Percentiles rank a stretch among this genome's conserved stretches.
Evolutionary conservation across 164 flowering plant species (phyloP).

Genomic region (Pachysandra terminalis): DNA sequence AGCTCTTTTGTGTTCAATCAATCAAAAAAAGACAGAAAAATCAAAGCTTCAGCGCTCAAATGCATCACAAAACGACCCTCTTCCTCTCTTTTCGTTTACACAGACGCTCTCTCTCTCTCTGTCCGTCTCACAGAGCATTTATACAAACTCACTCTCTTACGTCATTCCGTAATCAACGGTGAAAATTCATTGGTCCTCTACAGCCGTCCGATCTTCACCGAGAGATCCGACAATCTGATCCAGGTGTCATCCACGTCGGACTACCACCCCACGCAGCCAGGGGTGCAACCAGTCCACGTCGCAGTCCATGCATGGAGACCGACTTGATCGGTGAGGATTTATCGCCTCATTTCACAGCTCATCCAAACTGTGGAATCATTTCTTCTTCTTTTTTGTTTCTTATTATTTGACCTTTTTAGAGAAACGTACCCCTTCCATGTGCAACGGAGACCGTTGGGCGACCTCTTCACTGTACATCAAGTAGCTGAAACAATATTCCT

Average conservation of each 20-base stretch:
- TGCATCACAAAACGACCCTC: constrained; percentile 18
- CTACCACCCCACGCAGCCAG: background rate
- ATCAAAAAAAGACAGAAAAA: constrained; percentile 23
- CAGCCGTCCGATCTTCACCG: constrained; percentile 18
- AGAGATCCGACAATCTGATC: background rate
- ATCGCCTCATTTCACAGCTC: background rate
- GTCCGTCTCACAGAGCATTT: background rate
- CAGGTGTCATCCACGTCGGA: constrained; percentile 32
- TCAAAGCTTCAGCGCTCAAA: constrained; percentile 25
- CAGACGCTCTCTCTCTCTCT: constrained; percentile 9
- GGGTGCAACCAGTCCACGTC: constrained; percentile 5
- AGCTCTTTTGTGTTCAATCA: constrained; percentile 19
- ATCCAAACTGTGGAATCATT: constrained; percentile 2
- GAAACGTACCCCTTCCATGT: background rate
- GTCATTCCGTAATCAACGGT: constrained; percentile 27
- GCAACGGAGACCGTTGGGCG: constrained; percentile 5
- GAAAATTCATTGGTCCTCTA: background rate
- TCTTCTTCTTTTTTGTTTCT: too few relatives aligned
- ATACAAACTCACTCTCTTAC: constrained; percentile 8
- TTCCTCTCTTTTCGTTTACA: constrained; percentile 2
- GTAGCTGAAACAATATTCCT: constrained; percentile 9
- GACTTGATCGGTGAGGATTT: background rate
- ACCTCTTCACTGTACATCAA: background rate
- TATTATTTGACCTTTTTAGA: too few relatives aligned
- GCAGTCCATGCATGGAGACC: background rate